Base-by-base conservation (phyloP, 495 filamentous ascomycete genomes). In the Margaritispora aquatica region DNA sequence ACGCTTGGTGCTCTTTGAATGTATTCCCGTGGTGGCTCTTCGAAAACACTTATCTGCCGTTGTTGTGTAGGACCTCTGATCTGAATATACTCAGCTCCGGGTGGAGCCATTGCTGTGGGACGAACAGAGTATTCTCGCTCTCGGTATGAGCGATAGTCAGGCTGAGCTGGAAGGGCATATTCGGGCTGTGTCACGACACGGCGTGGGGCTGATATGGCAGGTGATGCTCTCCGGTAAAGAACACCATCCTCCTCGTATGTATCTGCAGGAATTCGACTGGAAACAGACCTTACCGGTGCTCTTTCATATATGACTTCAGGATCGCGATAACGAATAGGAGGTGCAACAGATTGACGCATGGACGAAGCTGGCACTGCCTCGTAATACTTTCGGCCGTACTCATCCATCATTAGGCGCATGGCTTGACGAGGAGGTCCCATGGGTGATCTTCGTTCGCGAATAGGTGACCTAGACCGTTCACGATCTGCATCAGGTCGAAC, bases 331-430 rank as follows among this genome's bases (percentile, higher is more conserved):
- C 76, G 69, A 41, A 65, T 55, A 5, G 73, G 65, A 7, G 77
- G 71, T 17, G 72, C 73, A 0, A 76, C 64, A 3, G 77, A 79
- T 26, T 77, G 72, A 29, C 77, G 69, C 27, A 75, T 57, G 17
- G 73, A 63, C 11, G 73, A 59, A 20, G 66, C 69, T 21, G 80
- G 71, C 20, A 80, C 66, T 7, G 84, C 70, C 29, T 78, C 87
- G 50, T 86, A 72, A 63, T 85, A 92, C 65, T 88, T 78, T 57
- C 84, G 84, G 22, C 88, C 88, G 70, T 80, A 83, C 55, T 86
- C 80, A 68, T 90, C 88, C 47, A 90, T 71, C 57, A 89, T 82
- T 51, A 87, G 80, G 9, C 52, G 52, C 31, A 63, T 22, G 31
- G 73, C 61, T n/a, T 81, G 78, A 23, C 77, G 77, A 24, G 80